phyloP scores from a whole-genome alignment of 2,329 filamentous ascomycete genomes.

The Periconia macrospinosa region DNA sequence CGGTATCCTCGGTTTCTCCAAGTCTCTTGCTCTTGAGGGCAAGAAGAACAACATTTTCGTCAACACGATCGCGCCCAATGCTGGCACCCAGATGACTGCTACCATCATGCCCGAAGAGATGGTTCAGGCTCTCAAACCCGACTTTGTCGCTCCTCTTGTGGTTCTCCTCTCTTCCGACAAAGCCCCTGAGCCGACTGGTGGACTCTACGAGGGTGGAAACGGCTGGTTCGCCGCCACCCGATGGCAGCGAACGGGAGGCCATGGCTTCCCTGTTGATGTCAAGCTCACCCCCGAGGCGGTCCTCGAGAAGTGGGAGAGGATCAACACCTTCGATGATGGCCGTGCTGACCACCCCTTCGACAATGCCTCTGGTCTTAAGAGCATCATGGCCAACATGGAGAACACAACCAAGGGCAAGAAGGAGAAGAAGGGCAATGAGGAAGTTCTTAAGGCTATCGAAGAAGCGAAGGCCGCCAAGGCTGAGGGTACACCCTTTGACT shows the following conservation, averaged over 20 bases:
- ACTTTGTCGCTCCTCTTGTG: conserved; percentile 94
- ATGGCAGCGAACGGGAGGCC: conserved; percentile 90
- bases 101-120: conserved; percentile 96
- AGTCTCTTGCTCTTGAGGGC: conserved; percentile 88
- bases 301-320: conserved; percentile 62
- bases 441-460: conserved; percentile 75
- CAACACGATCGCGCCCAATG: conserved; percentile 97
- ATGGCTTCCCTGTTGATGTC: conserved; percentile 87
- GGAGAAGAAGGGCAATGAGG: conserved; percentile 60
- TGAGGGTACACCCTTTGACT: conserved; percentile 76
- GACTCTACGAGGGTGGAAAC: conserved; percentile 90
- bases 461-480: conserved; percentile 71
- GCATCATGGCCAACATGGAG: conserved; percentile 81
- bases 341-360: conserved; percentile 85
- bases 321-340: conserved; percentile 84
- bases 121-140: conserved; percentile 98
- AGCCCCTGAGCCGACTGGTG: conserved; percentile 82
- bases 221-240: conserved; percentile 91
- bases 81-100: conserved; percentile 91
- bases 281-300: conserved; percentile 80
- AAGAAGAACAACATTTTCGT: conserved; percentile 97
- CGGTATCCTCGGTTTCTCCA: conserved; percentile 93
- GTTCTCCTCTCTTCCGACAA: conserved; percentile 85
- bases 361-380: conserved; percentile 74
- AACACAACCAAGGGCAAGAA: conserved; percentile 63